Conservation (phyloP, 768 basidiomycete species). For the Mycena alexandri region DNA sequence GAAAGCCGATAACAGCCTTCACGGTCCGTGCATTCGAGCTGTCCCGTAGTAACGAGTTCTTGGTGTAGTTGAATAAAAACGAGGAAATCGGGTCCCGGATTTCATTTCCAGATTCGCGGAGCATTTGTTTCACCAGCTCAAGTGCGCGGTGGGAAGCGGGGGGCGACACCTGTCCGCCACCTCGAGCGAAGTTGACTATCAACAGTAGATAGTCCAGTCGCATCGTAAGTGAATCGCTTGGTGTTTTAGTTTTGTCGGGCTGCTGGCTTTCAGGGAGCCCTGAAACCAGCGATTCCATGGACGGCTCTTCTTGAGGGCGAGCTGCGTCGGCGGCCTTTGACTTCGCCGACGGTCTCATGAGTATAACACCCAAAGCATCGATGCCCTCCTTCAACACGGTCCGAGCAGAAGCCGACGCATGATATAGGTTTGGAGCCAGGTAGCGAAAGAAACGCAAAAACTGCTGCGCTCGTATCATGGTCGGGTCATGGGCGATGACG, state of each 20-base stretch:
- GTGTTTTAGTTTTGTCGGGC: constrained; percentile 58
- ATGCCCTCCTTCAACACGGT: constrained; percentile 74
- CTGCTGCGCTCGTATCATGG: constrained; percentile 74
- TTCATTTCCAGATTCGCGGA: constrained; percentile 63
- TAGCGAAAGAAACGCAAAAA: constrained; percentile 74
- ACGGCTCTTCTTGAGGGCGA: constrained; percentile 47
- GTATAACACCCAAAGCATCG: constrained; percentile 71
- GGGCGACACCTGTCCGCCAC: constrained; percentile 62
- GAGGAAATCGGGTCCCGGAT: constrained; percentile 56
- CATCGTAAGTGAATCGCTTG: constrained; percentile 71
- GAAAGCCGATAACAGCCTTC: constrained; percentile 65
- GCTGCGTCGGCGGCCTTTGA: constrained; percentile 50
- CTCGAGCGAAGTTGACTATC: constrained; percentile 60
- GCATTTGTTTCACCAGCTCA: constrained; percentile 67
- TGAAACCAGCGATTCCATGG: constrained; percentile 39
- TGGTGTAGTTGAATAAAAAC: constrained; percentile 68
- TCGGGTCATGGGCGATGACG: constrained; percentile 82
- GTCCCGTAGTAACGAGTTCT: constrained; percentile 62
- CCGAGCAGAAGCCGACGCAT: constrained; percentile 66
- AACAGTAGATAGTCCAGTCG: constrained; percentile 74
- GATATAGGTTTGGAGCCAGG: constrained; percentile 68
- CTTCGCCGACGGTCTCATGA: constrained; percentile 60
- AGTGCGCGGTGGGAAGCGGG: constrained; percentile 60
- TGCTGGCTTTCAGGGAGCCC: constrained; percentile 51
- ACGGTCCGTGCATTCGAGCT: constrained; percentile 52